These are phyloP conservation scores for Diaporthe caulivora DNA, from an alignment of 2,329 filamentous ascomycete genomes.

Conservation along the genomic window DNA sequence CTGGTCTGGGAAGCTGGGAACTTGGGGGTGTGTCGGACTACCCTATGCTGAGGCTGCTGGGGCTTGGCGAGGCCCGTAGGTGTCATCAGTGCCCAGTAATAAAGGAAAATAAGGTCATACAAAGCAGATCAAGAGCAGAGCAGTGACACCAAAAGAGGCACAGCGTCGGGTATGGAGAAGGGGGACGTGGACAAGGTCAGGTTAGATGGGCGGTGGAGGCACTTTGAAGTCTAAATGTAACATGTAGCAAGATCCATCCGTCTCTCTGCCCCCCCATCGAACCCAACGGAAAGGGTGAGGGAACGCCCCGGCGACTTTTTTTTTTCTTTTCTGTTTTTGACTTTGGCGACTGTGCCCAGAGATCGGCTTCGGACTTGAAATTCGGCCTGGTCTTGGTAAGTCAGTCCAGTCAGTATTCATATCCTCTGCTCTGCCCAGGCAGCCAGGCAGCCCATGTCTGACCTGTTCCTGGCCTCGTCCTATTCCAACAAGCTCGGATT, in stretches of 20 bases:
- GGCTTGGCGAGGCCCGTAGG: not conserved
- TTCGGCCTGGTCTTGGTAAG: slow-evolving; percentile 10
- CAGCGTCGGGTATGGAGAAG: not conserved
- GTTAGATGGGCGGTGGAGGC: slow-evolving; percentile 15
- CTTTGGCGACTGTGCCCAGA: slow-evolving; percentile 11
- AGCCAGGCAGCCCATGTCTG: not conserved
- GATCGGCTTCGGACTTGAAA: slow-evolving; percentile 14
- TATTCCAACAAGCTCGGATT: not conserved
- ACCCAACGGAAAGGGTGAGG: slow-evolving; percentile 3
- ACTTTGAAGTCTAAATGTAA: slow-evolving; percentile 23
- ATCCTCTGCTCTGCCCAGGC: not conserved
- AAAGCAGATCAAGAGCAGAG: not conserved
- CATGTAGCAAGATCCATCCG: slow-evolving; percentile 25
- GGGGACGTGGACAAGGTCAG: too few species aligned
- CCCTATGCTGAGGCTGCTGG: not conserved
- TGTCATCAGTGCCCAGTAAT: not conserved
- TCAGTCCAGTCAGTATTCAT: too few species aligned
- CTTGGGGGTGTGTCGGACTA: too few species aligned
- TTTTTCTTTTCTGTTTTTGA: too few species aligned
- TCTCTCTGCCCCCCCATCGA: too few species aligned
- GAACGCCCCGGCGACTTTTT: not conserved
- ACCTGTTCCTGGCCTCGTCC: not conserved
- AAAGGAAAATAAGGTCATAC: not conserved
- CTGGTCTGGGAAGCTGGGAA: not conserved
- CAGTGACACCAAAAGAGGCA: not conserved